Conservation (phyloP, 148 eudicot genomes). For the Silene conica region DNA sequence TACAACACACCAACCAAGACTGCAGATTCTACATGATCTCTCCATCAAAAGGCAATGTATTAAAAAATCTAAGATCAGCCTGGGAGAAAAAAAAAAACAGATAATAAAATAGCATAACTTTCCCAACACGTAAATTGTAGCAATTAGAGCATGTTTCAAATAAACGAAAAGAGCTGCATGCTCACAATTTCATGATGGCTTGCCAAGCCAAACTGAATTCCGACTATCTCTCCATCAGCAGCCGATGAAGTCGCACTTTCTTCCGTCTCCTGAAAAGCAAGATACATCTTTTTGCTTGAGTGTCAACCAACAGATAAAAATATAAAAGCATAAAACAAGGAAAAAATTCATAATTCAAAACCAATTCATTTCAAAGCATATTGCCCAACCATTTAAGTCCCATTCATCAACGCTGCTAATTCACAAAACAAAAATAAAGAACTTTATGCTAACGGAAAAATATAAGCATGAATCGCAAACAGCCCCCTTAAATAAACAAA, state of each 20-base stretch:
- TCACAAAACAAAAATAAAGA: too few species aligned
- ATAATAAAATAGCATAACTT: background rate
- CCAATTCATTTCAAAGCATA: background rate
- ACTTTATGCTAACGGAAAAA: too few species aligned
- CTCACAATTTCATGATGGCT: constrained; percentile 65
- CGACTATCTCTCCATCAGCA: constrained; percentile 52
- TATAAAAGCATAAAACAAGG: background rate
- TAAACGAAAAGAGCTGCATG: background rate
- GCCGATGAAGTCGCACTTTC: constrained; percentile 31
- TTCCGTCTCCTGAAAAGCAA: constrained; percentile 35
- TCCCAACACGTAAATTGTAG: background rate
- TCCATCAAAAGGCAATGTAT: background rate
- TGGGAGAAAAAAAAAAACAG: background rate
- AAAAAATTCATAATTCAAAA: background rate
- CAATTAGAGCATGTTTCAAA: background rate
- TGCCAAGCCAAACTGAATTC: constrained; percentile 58
- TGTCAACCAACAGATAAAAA: constrained; percentile 4
- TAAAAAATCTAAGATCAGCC: constrained; percentile 1
- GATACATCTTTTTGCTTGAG: background rate
- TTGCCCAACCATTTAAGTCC: too few species aligned
- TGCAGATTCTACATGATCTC: background rate
- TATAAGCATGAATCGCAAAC: too few species aligned
- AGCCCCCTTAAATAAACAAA: too few species aligned
- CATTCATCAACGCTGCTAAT: too few species aligned
- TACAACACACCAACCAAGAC: background rate